These are phyloP conservation scores for Turnera subulata DNA, from an alignment of 345 rosid species.

Conservation along the genomic window DNA sequence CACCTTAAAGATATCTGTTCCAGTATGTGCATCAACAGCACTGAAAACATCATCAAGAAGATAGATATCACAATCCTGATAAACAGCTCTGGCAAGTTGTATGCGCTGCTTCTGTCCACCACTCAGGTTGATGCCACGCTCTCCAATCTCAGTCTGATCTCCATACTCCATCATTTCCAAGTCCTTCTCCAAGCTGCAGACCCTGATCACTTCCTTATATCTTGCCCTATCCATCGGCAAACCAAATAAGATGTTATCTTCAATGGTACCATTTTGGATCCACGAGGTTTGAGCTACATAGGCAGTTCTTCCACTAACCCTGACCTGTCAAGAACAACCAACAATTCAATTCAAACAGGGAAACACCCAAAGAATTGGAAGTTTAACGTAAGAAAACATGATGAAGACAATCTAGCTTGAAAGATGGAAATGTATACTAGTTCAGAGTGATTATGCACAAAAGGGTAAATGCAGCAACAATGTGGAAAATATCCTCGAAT, in stretches of 20 bases:
- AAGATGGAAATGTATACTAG: too few species aligned
- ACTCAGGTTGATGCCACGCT: slow-evolving; percentile 93
- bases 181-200: slow-evolving; percentile 78
- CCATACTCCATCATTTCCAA: slow-evolving; percentile 94
- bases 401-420: too few species aligned
- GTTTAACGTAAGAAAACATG: background rate
- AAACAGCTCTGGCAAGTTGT: slow-evolving; percentile 91
- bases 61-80: slow-evolving; percentile 82
- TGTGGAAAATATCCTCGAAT: too few species aligned
- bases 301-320: slow-evolving; percentile 73
- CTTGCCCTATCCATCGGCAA: slow-evolving; percentile 60
- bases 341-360: background rate
- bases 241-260: slow-evolving; percentile 84
- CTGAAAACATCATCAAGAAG: slow-evolving; percentile 94
- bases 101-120: slow-evolving; percentile 98
- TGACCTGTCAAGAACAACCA: slow-evolving; percentile 41
- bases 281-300: slow-evolving; percentile 96
- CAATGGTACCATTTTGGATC: slow-evolving; percentile 87
- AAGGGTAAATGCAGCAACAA: too few species aligned
- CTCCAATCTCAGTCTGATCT: slow-evolving; percentile 94
- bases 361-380: too few species aligned
- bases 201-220: slow-evolving; percentile 64
- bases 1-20: slow-evolving; percentile 88
- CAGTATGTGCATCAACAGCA: slow-evolving; percentile 97
- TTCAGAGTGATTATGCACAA: background rate